Percentiles rank a stretch among this genome's conserved stretches.
Conservation (phyloP, 345 rosid genomes). For the Arabis alpina region DNA sequence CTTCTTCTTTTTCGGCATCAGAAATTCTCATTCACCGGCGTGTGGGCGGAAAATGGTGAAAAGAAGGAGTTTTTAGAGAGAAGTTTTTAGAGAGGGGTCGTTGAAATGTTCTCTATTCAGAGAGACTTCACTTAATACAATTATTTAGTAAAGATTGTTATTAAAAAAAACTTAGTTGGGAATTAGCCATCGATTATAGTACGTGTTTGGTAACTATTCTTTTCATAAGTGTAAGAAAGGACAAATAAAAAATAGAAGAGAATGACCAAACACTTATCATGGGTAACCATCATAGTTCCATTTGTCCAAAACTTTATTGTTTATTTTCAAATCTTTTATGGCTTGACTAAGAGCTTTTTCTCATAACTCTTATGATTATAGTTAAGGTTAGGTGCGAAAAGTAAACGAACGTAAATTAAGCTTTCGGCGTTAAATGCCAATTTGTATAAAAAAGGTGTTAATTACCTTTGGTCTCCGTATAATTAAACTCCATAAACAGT, state of each 20-base stretch:
- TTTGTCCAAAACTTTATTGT: neutral
- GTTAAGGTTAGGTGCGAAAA: constrained; percentile 38
- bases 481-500: constrained; percentile 11
- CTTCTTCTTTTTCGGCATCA: too few species aligned
- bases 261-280: constrained; percentile 33
- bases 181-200: constrained; percentile 26
- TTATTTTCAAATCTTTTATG: neutral
- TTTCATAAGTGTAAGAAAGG: constrained; percentile 19
- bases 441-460: neutral
- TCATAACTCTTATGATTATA: constrained; percentile 26
- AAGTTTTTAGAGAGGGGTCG: too few species aligned
- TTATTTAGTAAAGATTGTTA: too few species aligned
- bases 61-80: too few species aligned
- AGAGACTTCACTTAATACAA: too few species aligned
- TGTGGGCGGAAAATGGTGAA: too few species aligned
- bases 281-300: constrained; percentile 34
- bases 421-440: constrained; percentile 38
- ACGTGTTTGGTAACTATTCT: constrained; percentile 26
- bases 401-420: constrained; percentile 19
- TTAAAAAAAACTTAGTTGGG: constrained; percentile 11
- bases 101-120: too few species aligned
- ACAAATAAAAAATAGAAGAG: constrained; percentile 22
- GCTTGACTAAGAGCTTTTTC: constrained; percentile 6
- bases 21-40: too few species aligned
- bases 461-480: too few species aligned